Base-by-base conservation (phyloP, 2,329 filamentous ascomycete species). In the Penicillium sp. region DNA sequence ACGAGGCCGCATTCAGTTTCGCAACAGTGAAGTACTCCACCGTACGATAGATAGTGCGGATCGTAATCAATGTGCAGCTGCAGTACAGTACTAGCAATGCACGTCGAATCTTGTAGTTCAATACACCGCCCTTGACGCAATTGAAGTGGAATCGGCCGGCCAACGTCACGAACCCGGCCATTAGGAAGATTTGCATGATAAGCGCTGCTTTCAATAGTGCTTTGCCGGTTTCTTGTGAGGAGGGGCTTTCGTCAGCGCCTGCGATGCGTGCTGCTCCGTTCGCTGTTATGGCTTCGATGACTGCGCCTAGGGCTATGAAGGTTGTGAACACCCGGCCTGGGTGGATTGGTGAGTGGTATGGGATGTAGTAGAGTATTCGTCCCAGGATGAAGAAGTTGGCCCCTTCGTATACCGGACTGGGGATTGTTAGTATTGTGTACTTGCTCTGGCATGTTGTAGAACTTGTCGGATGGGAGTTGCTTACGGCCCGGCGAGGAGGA, bases 261-360 rank as follows among this genome's bases (percentile, higher is more conserved):
- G 73, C 70, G 44, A 74, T 67, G 28, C 73, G 67, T 30, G 71
- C 70, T 3, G 76, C 78, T 2, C 79, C 79, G 42, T 77, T 77
- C 5, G 69, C 76, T 16, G 78, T 79, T 2, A 82, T 66, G 8
- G 52, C 51, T 46, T 72, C 72, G 33, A 83, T 74, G 0, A 75
- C 65, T 2, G 68, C 62, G 31, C 82, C 78, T 9, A 80, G 68
- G 1, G 75, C 67, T 30, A 84, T 67, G 53, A 84, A 80, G 3
- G 75, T 76, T 54, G 81, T 84, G 56, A 84, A 79, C 4, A 84
- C 72, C 3, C 79, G 74, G 3, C 78, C 79, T 0, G 79, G 79
- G 55, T 81, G 78, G 29, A 81, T 73, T 1, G 70, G 69, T 1
- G 64, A 63, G 33, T 76, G 71, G 50, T 81, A 81, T 3, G 77